A percentile compares a stretch with the other conserved stretches of the same genome.
Conservation (phyloP, 192 early-diverging fungal species). For the Backusella australiensis region DNA sequence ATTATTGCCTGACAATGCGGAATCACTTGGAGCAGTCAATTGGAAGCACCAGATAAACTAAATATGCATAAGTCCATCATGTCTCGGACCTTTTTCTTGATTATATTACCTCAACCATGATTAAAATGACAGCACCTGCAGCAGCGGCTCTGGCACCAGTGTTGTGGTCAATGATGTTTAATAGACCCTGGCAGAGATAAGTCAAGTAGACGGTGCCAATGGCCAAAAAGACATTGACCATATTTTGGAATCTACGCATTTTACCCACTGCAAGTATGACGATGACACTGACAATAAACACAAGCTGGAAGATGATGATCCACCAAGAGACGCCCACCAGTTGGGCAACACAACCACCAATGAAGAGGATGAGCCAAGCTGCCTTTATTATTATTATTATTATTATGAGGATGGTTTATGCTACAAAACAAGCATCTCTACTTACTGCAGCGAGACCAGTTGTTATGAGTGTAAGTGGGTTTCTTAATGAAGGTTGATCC, state of each 20-base stretch:
- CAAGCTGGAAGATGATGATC: conserved; percentile 29
- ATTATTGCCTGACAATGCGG: conserved; percentile 24
- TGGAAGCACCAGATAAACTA: conserved; percentile 65
- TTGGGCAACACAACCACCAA: conserved; percentile 21
- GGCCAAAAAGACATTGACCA: conserved; percentile 19
- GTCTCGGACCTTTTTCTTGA: neutral
- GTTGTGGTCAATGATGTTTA: neutral
- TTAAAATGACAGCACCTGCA: conserved; percentile 32
- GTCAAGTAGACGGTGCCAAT: conserved; percentile 29
- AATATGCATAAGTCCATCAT: neutral
- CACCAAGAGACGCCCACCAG: conserved; percentile 22
- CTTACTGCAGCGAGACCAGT: neutral
- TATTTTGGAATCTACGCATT: conserved; percentile 1
- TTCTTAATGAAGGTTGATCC: neutral
- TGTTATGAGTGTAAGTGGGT: neutral
- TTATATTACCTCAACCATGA: conserved; percentile 29
- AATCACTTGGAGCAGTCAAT: conserved; percentile 62
- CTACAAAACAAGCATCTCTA: no score
- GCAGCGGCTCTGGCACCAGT: conserved; percentile 14
- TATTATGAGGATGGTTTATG: neutral
- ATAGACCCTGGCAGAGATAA: neutral
- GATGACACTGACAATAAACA: conserved; percentile 8
- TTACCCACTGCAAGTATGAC: neutral
- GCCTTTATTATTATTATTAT: neutral
- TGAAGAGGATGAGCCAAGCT: conserved; percentile 33